These are phyloP conservation scores for Chytridiales sp. DNA, from an alignment of 371 early-diverging fungal species.

Conservation along the genomic window DNA sequence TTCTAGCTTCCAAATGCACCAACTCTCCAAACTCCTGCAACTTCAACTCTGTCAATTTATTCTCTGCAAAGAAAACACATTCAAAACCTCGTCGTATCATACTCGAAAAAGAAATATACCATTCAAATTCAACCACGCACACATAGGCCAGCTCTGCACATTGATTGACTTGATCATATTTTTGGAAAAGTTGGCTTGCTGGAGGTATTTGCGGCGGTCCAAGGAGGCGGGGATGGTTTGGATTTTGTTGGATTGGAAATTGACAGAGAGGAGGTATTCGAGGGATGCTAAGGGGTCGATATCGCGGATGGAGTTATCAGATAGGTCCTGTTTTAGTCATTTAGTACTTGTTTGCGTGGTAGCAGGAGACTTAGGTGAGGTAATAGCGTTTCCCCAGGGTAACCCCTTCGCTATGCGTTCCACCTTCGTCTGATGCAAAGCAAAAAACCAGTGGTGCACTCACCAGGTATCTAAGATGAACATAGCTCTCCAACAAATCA, in stretches of 20 bases:
- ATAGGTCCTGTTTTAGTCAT: constrained; percentile 35
- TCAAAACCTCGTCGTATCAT: constrained; percentile 1
- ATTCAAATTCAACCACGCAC: constrained; percentile 46
- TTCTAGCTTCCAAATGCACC: constrained; percentile 42
- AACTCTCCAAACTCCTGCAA: constrained; percentile 43
- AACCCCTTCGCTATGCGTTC: too few species aligned
- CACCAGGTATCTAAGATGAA: constrained; percentile 48
- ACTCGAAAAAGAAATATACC: constrained; percentile 32
- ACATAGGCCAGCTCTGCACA: constrained; percentile 39
- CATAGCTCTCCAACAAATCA: constrained; percentile 36
- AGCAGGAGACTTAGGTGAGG: too few species aligned
- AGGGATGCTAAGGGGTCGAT: constrained; percentile 35
- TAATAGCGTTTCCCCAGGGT: too few species aligned
- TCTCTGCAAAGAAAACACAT: constrained; percentile 32
- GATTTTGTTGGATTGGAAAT: constrained; percentile 42
- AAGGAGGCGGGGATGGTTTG: constrained; percentile 34
- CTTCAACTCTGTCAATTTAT: constrained; percentile 35
- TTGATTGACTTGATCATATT: constrained; percentile 36
- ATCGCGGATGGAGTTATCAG: constrained; percentile 39
- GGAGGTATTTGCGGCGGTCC: constrained; percentile 45
- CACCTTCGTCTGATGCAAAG: too few species aligned
- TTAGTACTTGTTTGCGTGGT: too few species aligned
- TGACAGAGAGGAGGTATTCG: constrained; percentile 43
- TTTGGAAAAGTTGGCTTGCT: constrained; percentile 46
- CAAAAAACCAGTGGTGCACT: too few species aligned